Evolutionary conservation across 1,284 basidiomycete species (phyloP).

Genomic region (Neonothopanus nambi): DNA sequence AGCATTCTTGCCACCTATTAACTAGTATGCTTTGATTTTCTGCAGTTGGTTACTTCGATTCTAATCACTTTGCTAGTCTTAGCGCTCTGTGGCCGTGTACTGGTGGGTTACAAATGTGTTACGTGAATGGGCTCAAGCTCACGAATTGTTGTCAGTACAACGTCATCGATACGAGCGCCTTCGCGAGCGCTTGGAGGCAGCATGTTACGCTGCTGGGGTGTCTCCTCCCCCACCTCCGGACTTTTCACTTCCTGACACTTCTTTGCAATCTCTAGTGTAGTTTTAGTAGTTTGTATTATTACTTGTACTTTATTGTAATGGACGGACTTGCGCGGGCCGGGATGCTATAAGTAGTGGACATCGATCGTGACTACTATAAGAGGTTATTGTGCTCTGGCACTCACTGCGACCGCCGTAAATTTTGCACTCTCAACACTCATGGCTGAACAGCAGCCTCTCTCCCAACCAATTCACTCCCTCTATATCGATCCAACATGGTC

Average conservation of each 20-base stretch:
- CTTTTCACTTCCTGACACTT: constrained; percentile 23
- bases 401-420: too few species aligned
- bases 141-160: constrained; percentile 46
- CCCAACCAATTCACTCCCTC: neutral
- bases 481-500: constrained; percentile 6
- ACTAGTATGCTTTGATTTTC: constrained; percentile 43
- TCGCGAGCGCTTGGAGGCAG: constrained; percentile 44
- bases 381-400: neutral
- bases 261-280: neutral
- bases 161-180: constrained; percentile 47
- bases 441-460: neutral
- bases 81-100: constrained; percentile 67
- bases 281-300: neutral
- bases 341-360: neutral
- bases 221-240: constrained; percentile 36
- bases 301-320: constrained; percentile 3
- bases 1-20: constrained; percentile 58
- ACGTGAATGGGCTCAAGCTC: neutral
- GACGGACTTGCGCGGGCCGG: neutral
- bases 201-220: constrained; percentile 52
- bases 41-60: neutral
- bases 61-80: constrained; percentile 33
- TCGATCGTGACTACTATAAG: constrained; percentile 5
- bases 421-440: neutral
- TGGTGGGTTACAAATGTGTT: constrained; percentile 39